A percentile compares a stretch with the other conserved stretches of the same genome.
Evolutionary conservation across 768 basidiomycete species (phyloP).

Genomic region (Lenzites betulinus): DNA sequence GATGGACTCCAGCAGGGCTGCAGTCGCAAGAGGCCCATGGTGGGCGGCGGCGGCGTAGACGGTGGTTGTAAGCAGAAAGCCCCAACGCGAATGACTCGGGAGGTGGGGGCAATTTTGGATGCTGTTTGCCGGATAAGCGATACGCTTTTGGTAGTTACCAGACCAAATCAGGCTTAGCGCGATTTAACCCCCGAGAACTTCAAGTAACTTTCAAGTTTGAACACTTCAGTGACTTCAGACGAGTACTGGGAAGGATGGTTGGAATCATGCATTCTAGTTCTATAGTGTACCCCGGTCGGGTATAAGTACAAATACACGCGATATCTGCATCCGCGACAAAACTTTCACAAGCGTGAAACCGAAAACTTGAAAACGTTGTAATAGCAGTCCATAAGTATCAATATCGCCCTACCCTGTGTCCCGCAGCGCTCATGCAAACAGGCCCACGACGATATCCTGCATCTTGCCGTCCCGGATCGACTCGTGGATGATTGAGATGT

Average conservation of each 20-base stretch:
- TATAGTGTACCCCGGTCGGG: neutral
- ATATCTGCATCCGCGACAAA: neutral
- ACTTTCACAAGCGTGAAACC: neutral
- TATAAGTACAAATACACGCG: slow-evolving; percentile 10
- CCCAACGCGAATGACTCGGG: slow-evolving; percentile 14
- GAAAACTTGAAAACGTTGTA: neutral
- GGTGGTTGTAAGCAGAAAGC: slow-evolving; percentile 16
- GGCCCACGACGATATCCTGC: slow-evolving; percentile 53
- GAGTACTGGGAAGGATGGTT: too few relatives aligned
- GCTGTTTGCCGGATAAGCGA: slow-evolving; percentile 7
- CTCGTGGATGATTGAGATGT: slow-evolving; percentile 78
- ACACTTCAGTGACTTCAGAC: too few relatives aligned
- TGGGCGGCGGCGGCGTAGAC: slow-evolving; percentile 17
- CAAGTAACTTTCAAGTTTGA: too few relatives aligned
- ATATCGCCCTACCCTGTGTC: neutral
- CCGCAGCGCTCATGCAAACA: slow-evolving; percentile 38
- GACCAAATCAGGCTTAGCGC: slow-evolving; percentile 9
- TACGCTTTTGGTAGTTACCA: neutral
- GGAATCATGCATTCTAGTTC: too few relatives aligned
- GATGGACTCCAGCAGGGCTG: slow-evolving; percentile 21
- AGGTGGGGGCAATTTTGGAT: neutral
- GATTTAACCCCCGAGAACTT: too few relatives aligned
- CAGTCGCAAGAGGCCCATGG: slow-evolving; percentile 27
- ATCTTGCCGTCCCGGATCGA: slow-evolving; percentile 74
- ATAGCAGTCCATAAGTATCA: too few relatives aligned